phyloP scores from a whole-genome alignment of 306 rosid species.

The Dryas alaskensis region DNA sequence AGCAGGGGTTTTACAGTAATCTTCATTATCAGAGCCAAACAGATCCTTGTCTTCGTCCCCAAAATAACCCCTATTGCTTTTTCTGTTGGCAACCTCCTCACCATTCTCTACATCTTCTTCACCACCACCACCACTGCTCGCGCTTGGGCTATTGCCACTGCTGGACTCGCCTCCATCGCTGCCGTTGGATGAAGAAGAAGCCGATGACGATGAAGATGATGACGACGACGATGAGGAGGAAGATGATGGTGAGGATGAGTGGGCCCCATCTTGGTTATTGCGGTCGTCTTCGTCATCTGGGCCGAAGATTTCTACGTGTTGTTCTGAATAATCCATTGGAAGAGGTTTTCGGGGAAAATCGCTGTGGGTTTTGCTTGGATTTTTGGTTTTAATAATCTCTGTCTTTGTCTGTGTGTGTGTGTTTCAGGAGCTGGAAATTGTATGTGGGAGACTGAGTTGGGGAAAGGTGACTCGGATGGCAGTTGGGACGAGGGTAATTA shows the following conservation, averaged over 20 bases:
- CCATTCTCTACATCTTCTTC: conserved; percentile 57
- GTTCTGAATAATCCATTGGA: conserved; percentile 69
- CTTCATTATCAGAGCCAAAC: conserved; percentile 87
- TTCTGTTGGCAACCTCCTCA: conserved; percentile 41
- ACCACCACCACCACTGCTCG: conserved; percentile 45
- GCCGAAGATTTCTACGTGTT: conserved; percentile 67
- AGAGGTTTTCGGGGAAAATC: neutral
- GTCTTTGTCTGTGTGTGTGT: neutral
- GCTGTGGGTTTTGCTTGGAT: neutral
- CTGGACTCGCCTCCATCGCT: conserved; percentile 42
- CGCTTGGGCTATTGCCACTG: conserved; percentile 39
- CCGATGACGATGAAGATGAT: conserved; percentile 49
- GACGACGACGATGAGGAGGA: conserved; percentile 54
- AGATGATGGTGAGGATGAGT: conserved; percentile 59
- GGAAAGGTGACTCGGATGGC: neutral
- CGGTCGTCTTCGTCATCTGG: conserved; percentile 44
- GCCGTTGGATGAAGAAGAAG: conserved; percentile 62
- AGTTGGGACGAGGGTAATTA: neutral
- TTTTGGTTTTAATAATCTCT: neutral
- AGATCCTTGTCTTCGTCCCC: conserved; percentile 68
- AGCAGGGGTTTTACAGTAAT: conserved; percentile 70
- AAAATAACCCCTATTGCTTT: conserved; percentile 15
- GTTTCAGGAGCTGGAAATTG: neutral
- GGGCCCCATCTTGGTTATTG: conserved; percentile 46
- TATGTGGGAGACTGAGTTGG: conserved; percentile 7